Percentiles rank a stretch among this genome's conserved stretches.
Evolutionary conservation across 805 yeast species (phyloP).

Genomic region (Wickerhamia fluorescens): DNA sequence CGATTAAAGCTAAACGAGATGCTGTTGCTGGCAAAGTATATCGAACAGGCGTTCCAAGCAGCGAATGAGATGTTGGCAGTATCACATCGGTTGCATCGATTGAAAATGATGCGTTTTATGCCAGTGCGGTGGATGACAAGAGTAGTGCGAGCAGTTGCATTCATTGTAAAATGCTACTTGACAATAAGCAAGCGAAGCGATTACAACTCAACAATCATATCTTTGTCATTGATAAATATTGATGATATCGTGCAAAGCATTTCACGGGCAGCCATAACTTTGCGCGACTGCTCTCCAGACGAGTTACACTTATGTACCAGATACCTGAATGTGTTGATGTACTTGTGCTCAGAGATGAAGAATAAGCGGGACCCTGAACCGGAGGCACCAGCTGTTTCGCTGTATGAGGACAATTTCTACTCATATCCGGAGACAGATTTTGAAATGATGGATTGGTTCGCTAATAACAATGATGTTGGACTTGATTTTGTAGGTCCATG

Average conservation of each 20-base stretch:
- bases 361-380: constrained; percentile 27
- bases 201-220: constrained; percentile 44
- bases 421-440: constrained; percentile 15
- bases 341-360: constrained; percentile 69
- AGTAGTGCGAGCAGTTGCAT: constrained; percentile 82
- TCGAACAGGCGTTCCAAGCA: constrained; percentile 74
- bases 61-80: constrained; percentile 74
- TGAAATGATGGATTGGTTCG: constrained; percentile 40
- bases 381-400: constrained; percentile 4
- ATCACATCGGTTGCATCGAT: constrained; percentile 60
- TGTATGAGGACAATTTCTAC: constrained; percentile 1
- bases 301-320: constrained; percentile 78
- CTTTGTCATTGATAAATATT: constrained; percentile 57
- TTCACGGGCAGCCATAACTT: constrained; percentile 62
- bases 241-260: constrained; percentile 66
- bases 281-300: constrained; percentile 83
- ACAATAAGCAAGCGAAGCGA: constrained; percentile 48
- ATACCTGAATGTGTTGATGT: constrained; percentile 71
- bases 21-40: constrained; percentile 65
- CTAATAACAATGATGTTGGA: constrained; percentile 31
- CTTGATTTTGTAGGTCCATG: constrained; percentile 59
- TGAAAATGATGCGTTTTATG: constrained; percentile 63
- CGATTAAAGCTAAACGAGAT: constrained; percentile 58
- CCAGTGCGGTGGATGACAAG: constrained; percentile 92
- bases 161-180: constrained; percentile 77